Evolutionary conservation across 345 rosid species (phyloP), one percentile per base, ranked within the genome.

Genomic region (Murraya paniculata): DNA sequence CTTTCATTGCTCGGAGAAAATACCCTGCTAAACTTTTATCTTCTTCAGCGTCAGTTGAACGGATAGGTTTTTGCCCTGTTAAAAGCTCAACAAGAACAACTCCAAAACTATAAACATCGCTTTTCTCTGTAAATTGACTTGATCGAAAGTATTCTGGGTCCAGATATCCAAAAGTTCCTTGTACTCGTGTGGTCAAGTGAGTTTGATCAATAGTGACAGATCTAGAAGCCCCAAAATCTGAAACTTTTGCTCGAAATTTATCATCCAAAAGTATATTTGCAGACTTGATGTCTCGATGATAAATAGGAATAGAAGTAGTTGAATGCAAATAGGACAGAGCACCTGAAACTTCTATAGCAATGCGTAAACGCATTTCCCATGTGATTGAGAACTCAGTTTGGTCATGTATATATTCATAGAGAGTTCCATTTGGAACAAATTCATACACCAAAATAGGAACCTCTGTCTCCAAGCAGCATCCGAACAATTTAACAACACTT

Each of bases 311-410:
- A 0, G 67, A 72, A 30, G 81, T 66, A 35, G 77, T 64, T 16
- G 66, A 78, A 27, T 78, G 81, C 72, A 79, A 8, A 35, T 77
- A 77, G 5, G 27, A 77, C 6, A 77, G 25, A 11, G 80, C 80
- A 35, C 66, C 25, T 18, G 77, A 65, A 0, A 73, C 64, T 55
- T 72, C 77, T 8, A 14, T 6, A 0, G 81, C 77, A 0, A 79
- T 80, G 3, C 71, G 69, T 48, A 73, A 67, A 39, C 77, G 68
- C 24, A 56, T 59, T 28, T 76, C 77, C 83, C 83, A 80, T 5
- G 77, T 36, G n/a, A 64, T 16, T 16, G 68, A 33, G 2, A 64
- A 16, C 68, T 64, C 24, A 3, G 2, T 64, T 64, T n/a, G n/a
- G n/a, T 31, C n/a, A 16, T 64, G 68, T 64, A 64, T 30, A 8